Evolutionary conservation across 768 basidiomycete species (phyloP).

Genomic region (Rhizopogon roseolus): DNA sequence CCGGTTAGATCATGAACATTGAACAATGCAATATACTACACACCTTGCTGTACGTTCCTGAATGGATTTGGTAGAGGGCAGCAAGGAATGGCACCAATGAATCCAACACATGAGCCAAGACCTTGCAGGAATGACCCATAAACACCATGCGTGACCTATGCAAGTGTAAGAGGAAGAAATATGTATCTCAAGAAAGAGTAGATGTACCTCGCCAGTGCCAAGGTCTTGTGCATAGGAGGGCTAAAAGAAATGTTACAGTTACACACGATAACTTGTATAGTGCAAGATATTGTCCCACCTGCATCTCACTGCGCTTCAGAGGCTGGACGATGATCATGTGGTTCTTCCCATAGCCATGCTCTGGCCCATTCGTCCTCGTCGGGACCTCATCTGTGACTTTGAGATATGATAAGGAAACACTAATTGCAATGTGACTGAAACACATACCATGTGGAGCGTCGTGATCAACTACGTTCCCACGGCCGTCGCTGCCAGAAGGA

Average conservation of each 20-base stretch:
- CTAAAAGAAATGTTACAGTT: conserved; percentile 30
- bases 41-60: conserved; percentile 81
- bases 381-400: conserved; percentile 68
- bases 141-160: conserved; percentile 71
- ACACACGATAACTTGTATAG: neutral
- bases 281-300: conserved; percentile 40
- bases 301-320: conserved; percentile 81
- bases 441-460: conserved; percentile 54
- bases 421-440: neutral
- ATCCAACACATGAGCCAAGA: conserved; percentile 63
- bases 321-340: conserved; percentile 80
- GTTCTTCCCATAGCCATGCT: conserved; percentile 13
- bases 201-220: conserved; percentile 53
- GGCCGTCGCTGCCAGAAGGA: conserved; percentile 27
- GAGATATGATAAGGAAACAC: conserved; percentile 10
- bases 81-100: conserved; percentile 75
- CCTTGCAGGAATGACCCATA: conserved; percentile 80
- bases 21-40: conserved; percentile 6
- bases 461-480: conserved; percentile 70
- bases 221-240: conserved; percentile 91
- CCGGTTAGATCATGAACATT: conserved; percentile 12
- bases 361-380: conserved; percentile 26
- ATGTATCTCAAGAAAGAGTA: neutral
- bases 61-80: conserved; percentile 84
- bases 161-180: neutral